Percentiles rank a stretch among this genome's conserved stretches.
phyloP scores from a whole-genome alignment of 2,329 filamentous ascomycete genomes.

The Elsinoe ampelina region DNA sequence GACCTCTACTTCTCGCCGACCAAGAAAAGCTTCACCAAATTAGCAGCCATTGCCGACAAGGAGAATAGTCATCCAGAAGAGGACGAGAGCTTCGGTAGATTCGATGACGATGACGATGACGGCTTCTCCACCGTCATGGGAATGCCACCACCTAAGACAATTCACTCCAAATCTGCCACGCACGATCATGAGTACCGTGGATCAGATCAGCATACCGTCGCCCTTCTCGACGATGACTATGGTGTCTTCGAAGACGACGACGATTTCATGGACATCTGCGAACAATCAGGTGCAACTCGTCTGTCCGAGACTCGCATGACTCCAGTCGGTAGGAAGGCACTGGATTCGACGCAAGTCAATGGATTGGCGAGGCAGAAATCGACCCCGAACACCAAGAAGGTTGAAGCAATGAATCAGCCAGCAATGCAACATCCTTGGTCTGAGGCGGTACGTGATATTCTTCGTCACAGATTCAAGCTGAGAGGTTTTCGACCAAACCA shows the following conservation, averaged over 20 bases:
- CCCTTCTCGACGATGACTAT: constrained; percentile 18
- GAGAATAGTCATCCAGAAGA: constrained; percentile 1
- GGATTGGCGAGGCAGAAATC: constrained; percentile 7
- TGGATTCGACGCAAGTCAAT: constrained; percentile 8
- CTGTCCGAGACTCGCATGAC: constrained; percentile 35
- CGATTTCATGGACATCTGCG: constrained; percentile 29
- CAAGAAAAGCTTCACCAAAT: background rate
- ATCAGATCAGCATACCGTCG: constrained; percentile 5
- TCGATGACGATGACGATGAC: constrained; percentile 1
- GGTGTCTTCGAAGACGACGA: constrained; percentile 23
- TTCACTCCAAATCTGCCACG: background rate
- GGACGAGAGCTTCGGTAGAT: background rate
- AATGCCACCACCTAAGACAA: background rate
- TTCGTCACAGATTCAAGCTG: constrained; percentile 77
- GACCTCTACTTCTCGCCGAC: constrained; percentile 1
- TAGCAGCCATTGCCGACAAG: background rate
- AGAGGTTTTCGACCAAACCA: constrained; percentile 84
- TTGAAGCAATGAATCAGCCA: constrained; percentile 18
- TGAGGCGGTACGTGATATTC: constrained; percentile 65
- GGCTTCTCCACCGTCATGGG: background rate
- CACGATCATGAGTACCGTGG: background rate
- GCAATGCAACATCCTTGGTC: constrained; percentile 70
- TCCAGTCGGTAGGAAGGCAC: constrained; percentile 30
- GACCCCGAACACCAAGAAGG: constrained; percentile 18
- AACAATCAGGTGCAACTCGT: constrained; percentile 27